These are phyloP conservation scores for Neurospora discreta DNA, from an alignment of 495 filamentous ascomycete species.

Conservation along the genomic window DNA sequence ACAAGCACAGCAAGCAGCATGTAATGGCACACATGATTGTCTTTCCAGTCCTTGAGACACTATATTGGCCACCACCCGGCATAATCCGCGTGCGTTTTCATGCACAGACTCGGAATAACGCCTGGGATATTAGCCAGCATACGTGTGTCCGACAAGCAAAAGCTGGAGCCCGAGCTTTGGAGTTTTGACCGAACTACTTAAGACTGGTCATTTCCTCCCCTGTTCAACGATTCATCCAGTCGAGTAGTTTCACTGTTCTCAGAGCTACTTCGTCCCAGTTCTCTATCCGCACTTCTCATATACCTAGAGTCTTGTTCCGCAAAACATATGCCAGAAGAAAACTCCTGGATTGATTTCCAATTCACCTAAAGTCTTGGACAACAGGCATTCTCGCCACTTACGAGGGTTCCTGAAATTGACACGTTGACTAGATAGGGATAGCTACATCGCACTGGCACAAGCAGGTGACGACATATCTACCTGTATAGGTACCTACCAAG, in stretches of 20 bases:
- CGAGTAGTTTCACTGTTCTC: not conserved
- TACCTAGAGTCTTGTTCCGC: not conserved
- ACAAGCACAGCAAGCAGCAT: too few relatives aligned
- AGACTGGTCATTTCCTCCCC: not conserved
- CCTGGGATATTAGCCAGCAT: too few relatives aligned
- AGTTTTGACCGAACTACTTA: not conserved
- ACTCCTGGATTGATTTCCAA: not conserved
- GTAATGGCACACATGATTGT: too few relatives aligned
- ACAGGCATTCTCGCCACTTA: not conserved
- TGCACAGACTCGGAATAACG: too few relatives aligned
- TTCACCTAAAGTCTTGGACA: not conserved
- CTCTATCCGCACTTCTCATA: not conserved
- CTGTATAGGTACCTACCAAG: not conserved
- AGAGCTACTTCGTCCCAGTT: not conserved
- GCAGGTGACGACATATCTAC: not conserved
- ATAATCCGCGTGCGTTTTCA: too few relatives aligned
- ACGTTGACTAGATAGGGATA: not conserved
- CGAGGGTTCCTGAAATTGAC: not conserved
- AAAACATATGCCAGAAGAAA: not conserved
- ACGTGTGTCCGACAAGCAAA: not conserved
- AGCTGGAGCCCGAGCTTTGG: not conserved
- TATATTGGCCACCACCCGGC: too few relatives aligned
- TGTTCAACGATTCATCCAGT: not conserved
- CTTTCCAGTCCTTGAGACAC: too few relatives aligned
- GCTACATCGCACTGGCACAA: not conserved